Percentiles rank a stretch among this genome's conserved stretches.
Evolutionary conservation across 768 basidiomycete species (phyloP).

Genomic region (Suillus tomentosus): DNA sequence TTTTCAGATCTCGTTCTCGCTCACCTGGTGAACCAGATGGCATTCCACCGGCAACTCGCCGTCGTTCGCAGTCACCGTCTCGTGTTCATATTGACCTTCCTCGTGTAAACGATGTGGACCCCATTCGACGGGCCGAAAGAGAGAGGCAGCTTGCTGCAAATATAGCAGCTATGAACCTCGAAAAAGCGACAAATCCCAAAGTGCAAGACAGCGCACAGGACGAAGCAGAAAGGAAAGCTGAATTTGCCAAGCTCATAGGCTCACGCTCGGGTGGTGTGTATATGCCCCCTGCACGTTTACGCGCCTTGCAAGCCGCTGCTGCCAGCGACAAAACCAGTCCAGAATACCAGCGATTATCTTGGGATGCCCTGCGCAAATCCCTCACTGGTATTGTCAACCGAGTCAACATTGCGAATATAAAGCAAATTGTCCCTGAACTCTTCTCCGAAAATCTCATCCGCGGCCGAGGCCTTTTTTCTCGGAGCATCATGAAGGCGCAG

Average conservation of each 20-base stretch:
- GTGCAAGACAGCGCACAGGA: conserved; percentile 47
- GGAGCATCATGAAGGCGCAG: conserved; percentile 98
- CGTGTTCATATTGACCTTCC: conserved; percentile 42
- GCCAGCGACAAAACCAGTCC: conserved; percentile 76
- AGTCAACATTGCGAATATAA: conserved; percentile 96
- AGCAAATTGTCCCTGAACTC: conserved; percentile 86
- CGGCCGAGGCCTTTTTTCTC: conserved; percentile 87
- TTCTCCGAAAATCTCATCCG: conserved; percentile 94
- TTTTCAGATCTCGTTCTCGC: conserved; percentile 49
- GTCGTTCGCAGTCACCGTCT: conserved; percentile 38
- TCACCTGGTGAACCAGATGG: conserved; percentile 37
- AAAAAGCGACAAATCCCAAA: conserved; percentile 56
- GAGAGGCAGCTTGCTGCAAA: conserved; percentile 78
- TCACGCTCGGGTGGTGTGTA: conserved; percentile 94
- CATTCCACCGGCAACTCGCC: conserved; percentile 43
- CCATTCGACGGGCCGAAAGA: conserved; percentile 71
- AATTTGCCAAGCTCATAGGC: conserved; percentile 83
- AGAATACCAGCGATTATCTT: conserved; percentile 93
- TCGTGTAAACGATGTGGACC: conserved; percentile 72
- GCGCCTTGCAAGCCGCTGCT: conserved; percentile 82
- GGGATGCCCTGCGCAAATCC: conserved; percentile 97
- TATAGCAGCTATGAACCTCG: conserved; percentile 68
- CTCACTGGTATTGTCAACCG: conserved; percentile 99
- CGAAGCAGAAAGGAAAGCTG: conserved; percentile 71
- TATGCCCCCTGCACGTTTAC: conserved; percentile 90